A percentile compares a stretch with the other conserved stretches of the same genome.
These are phyloP conservation scores for Myxozyma monticola DNA, from an alignment of 805 yeast species.

Conservation along the genomic window DNA sequence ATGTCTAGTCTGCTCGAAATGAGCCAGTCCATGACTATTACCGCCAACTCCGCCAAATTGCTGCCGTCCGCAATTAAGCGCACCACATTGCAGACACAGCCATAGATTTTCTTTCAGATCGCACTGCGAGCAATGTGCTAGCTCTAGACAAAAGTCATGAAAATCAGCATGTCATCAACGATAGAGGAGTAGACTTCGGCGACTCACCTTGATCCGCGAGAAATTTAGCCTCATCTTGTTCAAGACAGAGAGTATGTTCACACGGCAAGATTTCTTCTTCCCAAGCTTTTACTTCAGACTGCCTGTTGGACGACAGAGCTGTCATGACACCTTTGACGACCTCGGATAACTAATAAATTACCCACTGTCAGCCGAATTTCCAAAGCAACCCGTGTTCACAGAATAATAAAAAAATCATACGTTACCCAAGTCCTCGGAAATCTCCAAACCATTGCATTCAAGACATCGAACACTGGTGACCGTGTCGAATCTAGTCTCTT, in stretches of 20 bases:
- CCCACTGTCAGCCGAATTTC: too few species aligned
- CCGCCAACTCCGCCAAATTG: conserved; percentile 97
- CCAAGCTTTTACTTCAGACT: conserved; percentile 85
- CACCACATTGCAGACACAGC: conserved; percentile 90
- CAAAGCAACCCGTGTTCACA: neutral
- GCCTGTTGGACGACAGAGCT: conserved; percentile 59
- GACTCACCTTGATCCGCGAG: conserved; percentile 18
- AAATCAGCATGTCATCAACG: neutral
- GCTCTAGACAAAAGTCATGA: neutral
- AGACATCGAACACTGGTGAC: conserved; percentile 46
- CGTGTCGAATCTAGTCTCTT: conserved; percentile 61
- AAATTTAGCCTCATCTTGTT: conserved; percentile 39
- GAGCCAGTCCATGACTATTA: conserved; percentile 82
- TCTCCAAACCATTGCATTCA: conserved; percentile 33
- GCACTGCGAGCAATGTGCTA: conserved; percentile 41
- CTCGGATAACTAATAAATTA: conserved; percentile 33
- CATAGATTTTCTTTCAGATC: conserved; percentile 74
- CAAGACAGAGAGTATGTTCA: conserved; percentile 63
- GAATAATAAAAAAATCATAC: conserved; percentile 1
- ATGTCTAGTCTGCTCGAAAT: conserved; percentile 62
- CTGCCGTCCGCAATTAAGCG: conserved; percentile 90
- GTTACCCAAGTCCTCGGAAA: conserved; percentile 8
- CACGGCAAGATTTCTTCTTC: conserved; percentile 83
- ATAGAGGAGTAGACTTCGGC: neutral
- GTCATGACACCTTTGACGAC: conserved; percentile 49